Conservation (phyloP, 2,329 filamentous ascomycete species). For the Lasiodiplodia theobromae region DNA sequence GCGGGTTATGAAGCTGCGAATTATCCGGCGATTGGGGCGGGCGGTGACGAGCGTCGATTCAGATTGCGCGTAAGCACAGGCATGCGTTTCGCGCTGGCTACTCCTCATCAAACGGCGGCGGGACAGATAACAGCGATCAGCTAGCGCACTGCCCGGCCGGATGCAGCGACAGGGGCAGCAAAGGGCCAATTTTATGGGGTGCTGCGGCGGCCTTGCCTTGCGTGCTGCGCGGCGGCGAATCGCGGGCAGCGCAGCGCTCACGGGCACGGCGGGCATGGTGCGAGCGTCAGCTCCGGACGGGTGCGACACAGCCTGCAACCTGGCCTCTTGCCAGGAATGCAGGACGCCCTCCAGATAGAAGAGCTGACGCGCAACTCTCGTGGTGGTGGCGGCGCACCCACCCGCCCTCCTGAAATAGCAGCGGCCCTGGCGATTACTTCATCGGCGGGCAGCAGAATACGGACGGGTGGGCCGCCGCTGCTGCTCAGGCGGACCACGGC, state of each 20-base stretch:
- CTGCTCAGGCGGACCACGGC: constrained; percentile 16
- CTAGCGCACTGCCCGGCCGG: constrained; percentile 27
- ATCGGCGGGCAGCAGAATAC: constrained; percentile 17
- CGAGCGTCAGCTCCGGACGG: constrained; percentile 16
- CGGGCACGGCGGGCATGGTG: constrained; percentile 17
- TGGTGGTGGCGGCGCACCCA: constrained; percentile 20
- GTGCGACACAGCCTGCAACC: constrained; percentile 22
- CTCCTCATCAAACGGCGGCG: constrained; percentile 29
- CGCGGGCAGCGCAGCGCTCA: constrained; percentile 18
- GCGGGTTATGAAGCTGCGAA: constrained; percentile 30
- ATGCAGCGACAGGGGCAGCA: constrained; percentile 29
- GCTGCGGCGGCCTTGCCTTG: constrained; percentile 29
- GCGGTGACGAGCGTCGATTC: constrained; percentile 28
- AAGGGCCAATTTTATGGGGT: constrained; percentile 28
- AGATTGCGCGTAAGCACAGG: constrained; percentile 30
- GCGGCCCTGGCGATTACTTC: constrained; percentile 22
- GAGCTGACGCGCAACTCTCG: constrained; percentile 15
- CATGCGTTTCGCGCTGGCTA: constrained; percentile 28
- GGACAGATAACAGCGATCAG: constrained; percentile 30
- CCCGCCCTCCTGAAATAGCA: constrained; percentile 26
- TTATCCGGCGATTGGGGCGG: constrained; percentile 28
- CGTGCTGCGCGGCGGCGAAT: constrained; percentile 24
- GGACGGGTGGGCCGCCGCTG: constrained; percentile 15
- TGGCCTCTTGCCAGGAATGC: constrained; percentile 26
- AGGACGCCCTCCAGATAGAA: not conserved